Base-by-base conservation (phyloP, 2,329 filamentous ascomycete genomes). In the Botrytis aclada region DNA sequence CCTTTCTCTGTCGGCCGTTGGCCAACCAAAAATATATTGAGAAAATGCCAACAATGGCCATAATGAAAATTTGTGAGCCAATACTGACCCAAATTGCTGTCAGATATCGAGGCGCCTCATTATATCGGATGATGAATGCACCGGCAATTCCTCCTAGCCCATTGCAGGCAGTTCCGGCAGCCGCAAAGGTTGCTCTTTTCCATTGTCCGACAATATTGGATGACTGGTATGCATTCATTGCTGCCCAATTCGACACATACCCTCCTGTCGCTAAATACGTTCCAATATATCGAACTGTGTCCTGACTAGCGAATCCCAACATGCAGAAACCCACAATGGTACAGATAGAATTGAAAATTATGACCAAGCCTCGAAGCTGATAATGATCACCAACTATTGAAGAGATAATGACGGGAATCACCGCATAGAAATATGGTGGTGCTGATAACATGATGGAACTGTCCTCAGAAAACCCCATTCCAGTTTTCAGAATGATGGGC, bases 161-260 rank as follows among this genome's bases (percentile, higher is more conserved):
- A 20, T 93, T 93, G 69, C 93, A 90, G 12, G 91, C 92, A 8
- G 96, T 92, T 16, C 95, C 87, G 0, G 90, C 91, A 4, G 93
- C 92, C 74, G 89, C 92, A 80, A 90, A 92, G 76, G 96, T 92
- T 1, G 93, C 93, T 71, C 94, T 89, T 84, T 95, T 97, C 92
- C 93, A 97, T 83, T 97, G 93, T 0, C 93, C 93, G 70, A 92
- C 90, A 79, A 97, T 91, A 82, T 97, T 97, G 83, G 95, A 96
- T 61, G 93, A 92, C 83, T 95, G 93, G 83, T 93, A 96, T 0
- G 93, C 88, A 85, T 96, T 90, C 72, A 89, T 86, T 1, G 89
- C 86, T 0, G 94, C 93, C n/a, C 95, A 87, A 80, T 96, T 96
- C 75, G 89, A 87, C 81, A 94, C 94, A 74, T 90, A 89, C 12